Base-by-base conservation (phyloP, 345 rosid species). In the Cardiospermum halicacabum region DNA sequence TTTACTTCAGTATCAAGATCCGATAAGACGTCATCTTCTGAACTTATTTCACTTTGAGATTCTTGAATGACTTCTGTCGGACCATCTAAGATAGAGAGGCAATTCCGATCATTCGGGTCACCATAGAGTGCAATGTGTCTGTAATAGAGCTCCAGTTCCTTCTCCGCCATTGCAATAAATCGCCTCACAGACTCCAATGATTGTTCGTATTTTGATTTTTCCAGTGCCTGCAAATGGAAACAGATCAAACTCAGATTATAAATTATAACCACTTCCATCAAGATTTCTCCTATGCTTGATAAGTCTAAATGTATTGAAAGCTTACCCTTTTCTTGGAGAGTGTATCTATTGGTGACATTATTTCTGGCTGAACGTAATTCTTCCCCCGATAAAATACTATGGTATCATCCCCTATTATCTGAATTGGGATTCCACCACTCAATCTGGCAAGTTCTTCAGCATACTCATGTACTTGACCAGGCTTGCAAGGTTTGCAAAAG, bases 281-380 rank as follows among this genome's bases (percentile, higher is more conserved):
- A 0, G 31, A 50, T 64, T 51, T n/a, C n/a, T n/a, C 67, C 32
- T 5, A 50, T 2, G 0, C 36, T 64, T 31, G 39, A 31, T 34
- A 2, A 24, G 22, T 34, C 49, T 43, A n/a, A n/a, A n/a, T n/a
- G n/a, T n/a, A n/a, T 26, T 22, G 49, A 53, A 11, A 16, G 62
- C 76, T 9, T 43, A 85, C 96, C 84, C 63, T 79, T 77, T 89
- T 89, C 83, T 88, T 92, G 27, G 98, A 89, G 66, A 92, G 65
- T 39, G 98, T 89, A 76, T 89, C 93, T 26, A 89, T 73, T 0
- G 99, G 96, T 58, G 93, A 83, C 97, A 91, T 94, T 39, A 91
- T 81, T 75, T 87, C 82, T 7, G 99, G 99, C 76, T 64, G 67
- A 32, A 64, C 36, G 9, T 64, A 64, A 24, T 64, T 64, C 58